Evolutionary conservation across 2,329 filamentous ascomycete species (phyloP), one percentile per base, ranked within the genome.

Genomic region (Ceratocystiopsis sp.): DNA sequence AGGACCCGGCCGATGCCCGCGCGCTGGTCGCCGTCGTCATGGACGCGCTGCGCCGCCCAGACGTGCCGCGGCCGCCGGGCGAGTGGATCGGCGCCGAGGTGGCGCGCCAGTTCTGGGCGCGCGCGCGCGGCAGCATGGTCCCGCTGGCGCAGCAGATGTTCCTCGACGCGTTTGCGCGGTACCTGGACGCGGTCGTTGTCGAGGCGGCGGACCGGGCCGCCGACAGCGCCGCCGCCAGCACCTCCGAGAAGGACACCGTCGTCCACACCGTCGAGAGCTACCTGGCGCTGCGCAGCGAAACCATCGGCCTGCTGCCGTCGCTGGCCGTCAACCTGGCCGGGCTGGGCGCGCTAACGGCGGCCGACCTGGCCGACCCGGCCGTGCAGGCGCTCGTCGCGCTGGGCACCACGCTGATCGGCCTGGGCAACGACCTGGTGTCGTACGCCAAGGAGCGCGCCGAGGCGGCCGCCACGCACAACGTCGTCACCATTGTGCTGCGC

Each of bases 351-450:
- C 49, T 57, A 5, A 51, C 55, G 0, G 49, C 53, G 13, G 38
- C 50, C 1, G 46, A 54, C 5, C 35, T 48, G 17, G 37, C 42
- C 1, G 44, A 56, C 29, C 53, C 52, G 0, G 40, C 40, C 12
- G 47, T 58, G 4, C n/a, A 32, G 3, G 42, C 48, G 35, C 35
- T 58, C 13, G 44, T 49, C 35, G 40, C 37, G 1, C 43, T 55
- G 4, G 49, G 48, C 2, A 50, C 50, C 1, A 51, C 55, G 33
- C 46, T 57, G 34, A 52, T 53, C 13, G 40, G 50, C 10, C 52
- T 57, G 32, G 52, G 46, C 15, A 59, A 59, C 19, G 53, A 58
- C 37, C 21, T 58, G 11, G 42, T 55, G 12, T 57, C 55, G 11
- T 58, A 55, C 41, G 51, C 56, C 45, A 54, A 53, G 21, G 55